These are phyloP conservation scores for Vinca major DNA, from an alignment of 305 asterid genomes.

Conservation along the genomic window DNA sequence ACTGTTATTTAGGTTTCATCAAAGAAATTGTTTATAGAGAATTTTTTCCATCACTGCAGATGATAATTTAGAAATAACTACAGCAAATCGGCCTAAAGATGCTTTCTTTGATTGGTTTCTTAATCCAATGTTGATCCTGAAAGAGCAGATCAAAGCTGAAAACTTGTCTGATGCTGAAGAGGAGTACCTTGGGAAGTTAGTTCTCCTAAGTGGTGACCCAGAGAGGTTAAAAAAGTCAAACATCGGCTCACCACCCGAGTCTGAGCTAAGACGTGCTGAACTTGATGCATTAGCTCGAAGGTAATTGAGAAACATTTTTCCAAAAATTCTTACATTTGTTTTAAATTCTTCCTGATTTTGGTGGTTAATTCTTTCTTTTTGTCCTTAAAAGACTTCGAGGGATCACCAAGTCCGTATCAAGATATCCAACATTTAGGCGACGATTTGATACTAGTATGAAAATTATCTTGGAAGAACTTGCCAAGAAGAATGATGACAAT, in stretches of 20 bases:
- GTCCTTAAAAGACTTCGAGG: constrained; percentile 52
- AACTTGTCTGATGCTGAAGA: constrained; percentile 72
- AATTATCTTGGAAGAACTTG: constrained; percentile 51
- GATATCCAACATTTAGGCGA: constrained; percentile 78
- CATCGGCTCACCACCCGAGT: constrained; percentile 41
- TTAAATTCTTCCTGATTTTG: constrained; percentile 8
- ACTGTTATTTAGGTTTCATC: background rate
- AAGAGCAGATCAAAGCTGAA: constrained; percentile 74
- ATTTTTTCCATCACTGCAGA: constrained; percentile 28
- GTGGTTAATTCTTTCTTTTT: constrained; percentile 4
- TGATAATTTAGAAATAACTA: constrained; percentile 55
- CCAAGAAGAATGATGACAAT: constrained; percentile 37
- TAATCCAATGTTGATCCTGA: constrained; percentile 80
- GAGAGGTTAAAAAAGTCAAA: constrained; percentile 45
- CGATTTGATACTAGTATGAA: constrained; percentile 62
- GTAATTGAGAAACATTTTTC: constrained; percentile 24
- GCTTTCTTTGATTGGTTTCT: constrained; percentile 78
- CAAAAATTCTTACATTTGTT: constrained; percentile 1
- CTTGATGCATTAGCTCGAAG: constrained; percentile 86
- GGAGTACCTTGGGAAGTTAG: constrained; percentile 60
- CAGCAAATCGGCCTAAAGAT: constrained; percentile 76
- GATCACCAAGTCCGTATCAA: constrained; percentile 73
- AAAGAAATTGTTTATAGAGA: background rate
- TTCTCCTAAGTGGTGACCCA: constrained; percentile 51
- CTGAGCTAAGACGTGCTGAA: constrained; percentile 78